Percentiles rank a stretch among this genome's conserved stretches.
These are phyloP conservation scores for Diaporthe longicolla DNA, from an alignment of 2,329 filamentous ascomycete species.

Conservation along the genomic window DNA sequence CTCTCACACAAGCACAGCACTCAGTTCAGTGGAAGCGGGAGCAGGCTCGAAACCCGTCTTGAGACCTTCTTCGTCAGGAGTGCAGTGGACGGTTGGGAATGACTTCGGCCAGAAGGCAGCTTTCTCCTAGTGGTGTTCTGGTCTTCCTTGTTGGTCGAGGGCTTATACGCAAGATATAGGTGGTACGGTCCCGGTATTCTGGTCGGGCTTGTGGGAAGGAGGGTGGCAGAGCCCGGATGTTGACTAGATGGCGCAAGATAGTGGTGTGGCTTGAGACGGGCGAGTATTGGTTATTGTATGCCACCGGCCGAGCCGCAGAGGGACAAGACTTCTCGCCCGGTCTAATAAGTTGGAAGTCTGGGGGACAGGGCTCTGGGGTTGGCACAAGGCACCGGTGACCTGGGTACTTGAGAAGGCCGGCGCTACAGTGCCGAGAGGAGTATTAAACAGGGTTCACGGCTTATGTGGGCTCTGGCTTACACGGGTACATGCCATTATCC, in stretches of 20 bases:
- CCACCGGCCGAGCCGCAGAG: constrained; percentile 41
- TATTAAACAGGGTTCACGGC: constrained; percentile 41
- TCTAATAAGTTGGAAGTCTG: constrained; percentile 32
- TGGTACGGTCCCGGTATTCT: constrained; percentile 29
- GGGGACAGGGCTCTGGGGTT: constrained; percentile 35
- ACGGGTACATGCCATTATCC: constrained; percentile 37
- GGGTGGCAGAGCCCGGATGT: constrained; percentile 33
- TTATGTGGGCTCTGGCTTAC: constrained; percentile 40
- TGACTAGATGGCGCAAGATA: constrained; percentile 31
- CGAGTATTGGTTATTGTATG: constrained; percentile 42
- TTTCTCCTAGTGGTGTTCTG: constrained; percentile 5
- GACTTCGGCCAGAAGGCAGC: neutral
- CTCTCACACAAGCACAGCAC: constrained; percentile 31
- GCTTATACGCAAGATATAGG: constrained; percentile 23
- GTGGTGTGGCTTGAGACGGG: constrained; percentile 39
- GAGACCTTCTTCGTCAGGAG: constrained; percentile 26
- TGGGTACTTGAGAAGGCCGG: constrained; percentile 36
- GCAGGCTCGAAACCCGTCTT: constrained; percentile 4
- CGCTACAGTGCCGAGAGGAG: constrained; percentile 39
- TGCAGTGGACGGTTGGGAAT: constrained; percentile 1
- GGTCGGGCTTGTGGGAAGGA: constrained; percentile 16
- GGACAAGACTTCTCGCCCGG: constrained; percentile 40
- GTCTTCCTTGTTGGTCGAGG: constrained; percentile 5
- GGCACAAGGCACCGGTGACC: constrained; percentile 26
- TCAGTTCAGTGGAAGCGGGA: constrained; percentile 38